Conservation (phyloP, 148 eudicot species). For the Hydrangea macrophylla region DNA sequence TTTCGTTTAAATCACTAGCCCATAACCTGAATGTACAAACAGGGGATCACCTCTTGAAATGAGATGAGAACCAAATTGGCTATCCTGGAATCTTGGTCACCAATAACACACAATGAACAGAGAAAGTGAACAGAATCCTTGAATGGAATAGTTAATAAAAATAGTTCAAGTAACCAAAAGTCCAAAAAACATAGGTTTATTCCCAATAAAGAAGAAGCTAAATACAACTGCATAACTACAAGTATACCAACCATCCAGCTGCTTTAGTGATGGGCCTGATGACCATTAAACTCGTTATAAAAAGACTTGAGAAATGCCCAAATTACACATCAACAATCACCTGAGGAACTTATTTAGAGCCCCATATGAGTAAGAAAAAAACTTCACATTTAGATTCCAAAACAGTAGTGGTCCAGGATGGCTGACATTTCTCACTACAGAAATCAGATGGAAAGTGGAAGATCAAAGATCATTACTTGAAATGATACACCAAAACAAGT, state of each 20-base stretch:
- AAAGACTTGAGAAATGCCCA: not conserved
- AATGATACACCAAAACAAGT: not conserved
- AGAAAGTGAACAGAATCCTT: not conserved
- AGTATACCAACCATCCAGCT: not conserved
- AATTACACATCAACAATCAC: not conserved
- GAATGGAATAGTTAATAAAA: not conserved
- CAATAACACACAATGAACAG: not conserved
- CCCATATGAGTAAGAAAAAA: not conserved
- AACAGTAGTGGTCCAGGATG: not conserved
- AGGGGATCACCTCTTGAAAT: not conserved
- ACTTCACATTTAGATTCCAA: not conserved
- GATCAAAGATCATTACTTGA: not conserved
- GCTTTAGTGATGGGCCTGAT: not conserved
- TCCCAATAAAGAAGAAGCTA: not conserved
- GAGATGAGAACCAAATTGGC: not conserved
- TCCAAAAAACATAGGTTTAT: not conserved
- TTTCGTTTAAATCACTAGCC: not conserved
- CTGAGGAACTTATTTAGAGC: not conserved
- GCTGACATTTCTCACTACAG: not conserved
- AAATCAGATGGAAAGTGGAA: not conserved
- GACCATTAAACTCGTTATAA: slow-evolving; percentile 6
- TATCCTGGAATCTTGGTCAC: not conserved
- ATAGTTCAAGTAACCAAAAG: not conserved
- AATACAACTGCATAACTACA: not conserved
- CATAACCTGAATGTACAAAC: not conserved